These are phyloP conservation scores for Yamadazyma endophytica DNA, from an alignment of 805 yeast genomes.

Conservation along the genomic window DNA sequence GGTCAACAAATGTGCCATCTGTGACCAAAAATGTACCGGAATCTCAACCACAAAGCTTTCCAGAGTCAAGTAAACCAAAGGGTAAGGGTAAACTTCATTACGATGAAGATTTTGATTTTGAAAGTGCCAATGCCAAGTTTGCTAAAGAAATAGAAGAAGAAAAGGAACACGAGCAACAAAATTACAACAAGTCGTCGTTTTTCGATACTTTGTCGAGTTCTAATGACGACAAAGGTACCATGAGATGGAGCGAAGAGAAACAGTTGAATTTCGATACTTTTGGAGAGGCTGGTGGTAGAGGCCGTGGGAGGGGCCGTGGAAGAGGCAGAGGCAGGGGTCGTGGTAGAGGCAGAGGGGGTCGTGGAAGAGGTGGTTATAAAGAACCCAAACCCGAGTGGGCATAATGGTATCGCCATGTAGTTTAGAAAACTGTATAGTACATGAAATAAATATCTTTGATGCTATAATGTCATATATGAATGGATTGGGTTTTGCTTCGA, in stretches of 20 bases:
- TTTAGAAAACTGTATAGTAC: no score
- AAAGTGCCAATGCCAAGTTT: constrained; percentile 68
- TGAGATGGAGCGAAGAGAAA: constrained; percentile 73
- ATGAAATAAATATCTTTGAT: background rate
- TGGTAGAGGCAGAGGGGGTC: constrained; percentile 17
- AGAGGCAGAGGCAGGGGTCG: constrained; percentile 16
- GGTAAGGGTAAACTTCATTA: no score
- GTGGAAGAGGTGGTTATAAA: constrained; percentile 13
- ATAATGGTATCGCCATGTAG: no score
- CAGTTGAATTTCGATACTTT: constrained; percentile 75
- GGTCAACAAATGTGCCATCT: constrained; percentile 3
- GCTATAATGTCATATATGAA: no score
- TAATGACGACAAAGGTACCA: constrained; percentile 40
- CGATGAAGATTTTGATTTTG: constrained; percentile 68
- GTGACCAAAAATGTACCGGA: constrained; percentile 1
- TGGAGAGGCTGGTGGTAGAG: constrained; percentile 60
- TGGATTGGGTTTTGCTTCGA: no score
- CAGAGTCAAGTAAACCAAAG: constrained; percentile 6
- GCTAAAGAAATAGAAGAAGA: constrained; percentile 41
- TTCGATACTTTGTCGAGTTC: constrained; percentile 83
- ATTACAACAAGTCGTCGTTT: constrained; percentile 81
- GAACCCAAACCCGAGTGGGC: constrained; percentile 31
- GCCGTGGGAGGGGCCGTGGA: constrained; percentile 37
- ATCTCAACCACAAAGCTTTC: constrained; percentile 7
- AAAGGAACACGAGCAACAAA: constrained; percentile 27